Evolutionary conservation across 345 rosid genomes (phyloP), one percentile per base, ranked within the genome.

Genomic region (Euclidium syriacum): DNA sequence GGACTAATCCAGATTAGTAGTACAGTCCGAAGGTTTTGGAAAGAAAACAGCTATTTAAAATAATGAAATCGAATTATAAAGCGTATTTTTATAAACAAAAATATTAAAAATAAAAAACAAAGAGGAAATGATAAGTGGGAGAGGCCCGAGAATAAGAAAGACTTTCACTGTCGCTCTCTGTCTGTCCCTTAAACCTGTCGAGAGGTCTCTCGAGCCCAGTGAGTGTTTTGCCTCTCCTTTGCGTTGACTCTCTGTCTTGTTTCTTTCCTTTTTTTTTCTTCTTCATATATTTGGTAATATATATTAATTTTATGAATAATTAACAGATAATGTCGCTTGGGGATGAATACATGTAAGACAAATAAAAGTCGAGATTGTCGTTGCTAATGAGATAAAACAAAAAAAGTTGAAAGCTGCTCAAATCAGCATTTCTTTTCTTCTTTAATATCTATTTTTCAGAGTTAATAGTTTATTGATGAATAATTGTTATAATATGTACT

Each of bases 201-300:
- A 70, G 52, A 63, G 42, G 74, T 29, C 64, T 70, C 75, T 71
- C 59, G 75, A 71, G 75, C 70, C 75, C 64, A 39, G 75, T 34
- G 75, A 25, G 6, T 62, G 69, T 65, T 27, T 61, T 58, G 17
- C 55, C 34, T 68, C 67, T 52, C 54, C 32, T 62, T n/a, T 68
- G 11, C 68, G 64, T 70, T 62, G 63, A 70, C 68, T 55, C 55
- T 53, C 43, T n/a, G n/a, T n/a, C n/a, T n/a, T n/a, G n/a, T n/a
- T n/a, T 50, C 22, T n/a, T n/a, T 14, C 5, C 25, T 3, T 10
- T 10, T 10, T 0, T 7, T 33, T 27, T 40, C 39, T 23, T 42
- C 47, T 33, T 34, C 46, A 4, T 59, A 7, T 46, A n/a, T n/a
- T n/a, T n/a, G n/a, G n/a, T n/a, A 17, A 3, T 35, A 26, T 26